These are phyloP conservation scores for Eucalyptus microcorys DNA, from an alignment of 345 rosid genomes.

Conservation along the genomic window DNA sequence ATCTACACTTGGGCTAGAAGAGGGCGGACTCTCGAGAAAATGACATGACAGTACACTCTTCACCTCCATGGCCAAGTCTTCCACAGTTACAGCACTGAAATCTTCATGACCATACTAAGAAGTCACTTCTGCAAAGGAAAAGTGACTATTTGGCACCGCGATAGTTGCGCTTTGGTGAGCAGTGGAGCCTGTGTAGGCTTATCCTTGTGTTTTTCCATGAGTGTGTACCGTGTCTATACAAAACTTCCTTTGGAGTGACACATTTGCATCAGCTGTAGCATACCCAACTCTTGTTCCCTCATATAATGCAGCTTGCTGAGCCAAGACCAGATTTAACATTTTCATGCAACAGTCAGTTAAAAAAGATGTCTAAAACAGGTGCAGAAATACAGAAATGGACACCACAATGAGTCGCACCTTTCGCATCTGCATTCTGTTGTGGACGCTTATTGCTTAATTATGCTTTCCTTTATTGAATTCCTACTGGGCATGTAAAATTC, in stretches of 20 bases:
- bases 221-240: background rate
- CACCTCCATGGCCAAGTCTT: slow-evolving; percentile 70
- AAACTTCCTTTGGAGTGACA: slow-evolving; percentile 55
- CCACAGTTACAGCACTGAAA: slow-evolving; percentile 34
- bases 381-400: background rate
- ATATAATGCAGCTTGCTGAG: slow-evolving; percentile 22
- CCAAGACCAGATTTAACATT: slow-evolving; percentile 14
- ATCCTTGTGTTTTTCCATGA: background rate
- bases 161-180: background rate
- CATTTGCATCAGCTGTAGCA: slow-evolving; percentile 60
- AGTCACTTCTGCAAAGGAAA: slow-evolving; percentile 43
- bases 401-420: background rate
- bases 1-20: background rate
- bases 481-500: background rate
- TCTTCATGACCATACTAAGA: slow-evolving; percentile 36
- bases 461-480: background rate
- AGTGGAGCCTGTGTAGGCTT: background rate
- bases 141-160: slow-evolving; percentile 2
- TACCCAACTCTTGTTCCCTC: slow-evolving; percentile 48
- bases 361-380: background rate
- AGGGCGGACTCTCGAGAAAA: background rate
- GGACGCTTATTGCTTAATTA: background rate
- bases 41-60: background rate
- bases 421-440: background rate
- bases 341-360: background rate